Evolutionary conservation across 139 green algal species (phyloP).

Genomic region (Edaphochlamys debaryana): DNA sequence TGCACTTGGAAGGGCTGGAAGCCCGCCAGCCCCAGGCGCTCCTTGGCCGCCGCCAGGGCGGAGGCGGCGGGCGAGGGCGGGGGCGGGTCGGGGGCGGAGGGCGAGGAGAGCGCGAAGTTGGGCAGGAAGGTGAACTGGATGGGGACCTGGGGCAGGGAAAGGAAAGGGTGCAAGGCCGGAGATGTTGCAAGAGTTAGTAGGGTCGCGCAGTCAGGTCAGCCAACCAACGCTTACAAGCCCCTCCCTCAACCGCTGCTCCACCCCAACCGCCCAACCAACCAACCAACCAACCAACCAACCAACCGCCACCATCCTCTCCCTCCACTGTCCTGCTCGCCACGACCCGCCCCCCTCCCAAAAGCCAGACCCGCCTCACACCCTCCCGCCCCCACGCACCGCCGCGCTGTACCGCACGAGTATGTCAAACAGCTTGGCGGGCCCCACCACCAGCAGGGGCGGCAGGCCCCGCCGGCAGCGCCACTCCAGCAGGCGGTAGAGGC

Average conservation of each 20-base stretch:
- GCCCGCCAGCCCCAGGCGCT: slow-evolving; percentile 2
- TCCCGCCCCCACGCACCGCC: slow-evolving; percentile 70
- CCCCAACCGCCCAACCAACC: too few relatives aligned
- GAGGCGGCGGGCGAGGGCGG: neutral
- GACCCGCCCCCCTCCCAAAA: too few relatives aligned
- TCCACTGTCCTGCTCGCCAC: too few relatives aligned
- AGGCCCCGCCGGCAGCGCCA: slow-evolving; percentile 54
- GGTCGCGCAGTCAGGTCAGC: too few relatives aligned
- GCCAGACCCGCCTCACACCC: too few relatives aligned
- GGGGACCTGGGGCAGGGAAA: slow-evolving; percentile 14
- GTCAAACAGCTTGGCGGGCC: slow-evolving; percentile 77
- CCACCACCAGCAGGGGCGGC: slow-evolving; percentile 85
- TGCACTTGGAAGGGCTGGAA: slow-evolving; percentile 71
- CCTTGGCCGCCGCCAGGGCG: neutral
- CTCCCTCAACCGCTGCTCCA: too few relatives aligned
- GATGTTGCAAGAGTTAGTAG: neutral
- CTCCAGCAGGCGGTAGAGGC: slow-evolving; percentile 77
- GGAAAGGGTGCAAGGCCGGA: too few relatives aligned
- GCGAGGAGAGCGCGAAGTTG: slow-evolving; percentile 41
- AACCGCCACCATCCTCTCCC: too few relatives aligned
- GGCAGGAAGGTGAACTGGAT: slow-evolving; percentile 78
- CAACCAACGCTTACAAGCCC: too few relatives aligned
- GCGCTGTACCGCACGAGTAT: slow-evolving; percentile 72
- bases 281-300: too few relatives aligned
- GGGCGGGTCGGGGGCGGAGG: neutral